Base-by-base conservation (phyloP, 2,329 filamentous ascomycete species). In the Ophiostoma pallidulum region DNA sequence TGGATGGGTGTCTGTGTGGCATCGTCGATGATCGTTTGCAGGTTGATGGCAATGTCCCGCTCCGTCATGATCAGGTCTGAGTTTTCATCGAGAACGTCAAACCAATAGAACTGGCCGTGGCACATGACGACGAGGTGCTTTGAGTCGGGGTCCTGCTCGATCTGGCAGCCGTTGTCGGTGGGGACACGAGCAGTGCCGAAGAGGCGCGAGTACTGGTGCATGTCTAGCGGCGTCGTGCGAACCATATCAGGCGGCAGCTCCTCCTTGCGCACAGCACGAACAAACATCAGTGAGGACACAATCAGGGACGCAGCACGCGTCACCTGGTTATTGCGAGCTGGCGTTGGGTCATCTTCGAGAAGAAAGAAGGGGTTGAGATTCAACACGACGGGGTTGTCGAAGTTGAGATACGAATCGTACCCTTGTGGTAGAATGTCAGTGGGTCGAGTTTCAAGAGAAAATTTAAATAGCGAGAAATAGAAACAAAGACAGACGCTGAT, bases 361-460 rank as follows among this genome's bases (percentile, higher is more conserved):
- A 98, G 72, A 70, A 98, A 98, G 69, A 98, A 98, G 0, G 92
- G 92, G 60, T 98, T 98, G 54, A 98, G 70, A 66, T 98, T 97
- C 56, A 98, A 76, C 35, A 98, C 92, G 35, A 98, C 92, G 0
- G 92, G 90, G 60, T 96, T 97, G 63, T 97, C 92, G 62, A 84
- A 98, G 68, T 97, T 97, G 53, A 98, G 74, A 62, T 97, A 98
- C 26, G 92, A 97, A 64, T 98, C 92, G 63, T 97, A 97, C 92
- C 90, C 90, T 95, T 19, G n/a, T n/a, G 14, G 37, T 5, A 28
- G 24, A 10, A 6, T 28, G 24, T 28, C 10, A 28, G 10, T 10
- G 10, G 7, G 3, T 22, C 14, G n/a, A 7, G 22, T 9, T 12
- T 32, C 4, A 6, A 3, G 19, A 24, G 9, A 20, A 19, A 41